Base-by-base conservation (phyloP, 1,284 basidiomycete genomes). In the Leucoagaricus sp. region DNA sequence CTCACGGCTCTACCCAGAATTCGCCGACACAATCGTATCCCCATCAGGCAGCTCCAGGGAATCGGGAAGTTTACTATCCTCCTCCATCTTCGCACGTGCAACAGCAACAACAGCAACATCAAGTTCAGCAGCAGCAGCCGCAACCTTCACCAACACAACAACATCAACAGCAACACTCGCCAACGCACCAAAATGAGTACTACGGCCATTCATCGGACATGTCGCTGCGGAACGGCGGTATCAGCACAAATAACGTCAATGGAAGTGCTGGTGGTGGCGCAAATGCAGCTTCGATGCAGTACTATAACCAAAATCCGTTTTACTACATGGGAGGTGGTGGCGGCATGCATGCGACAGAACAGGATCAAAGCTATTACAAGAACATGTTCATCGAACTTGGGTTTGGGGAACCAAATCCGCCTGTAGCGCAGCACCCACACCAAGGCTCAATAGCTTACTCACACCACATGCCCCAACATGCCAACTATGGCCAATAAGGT, bases 301-400 rank as follows among this genome's bases (percentile, higher is more conserved):
- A 59, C 40, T 59, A 59, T 25, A 34, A 25, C 19, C 41, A 46
- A 10, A 50, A 52, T 44, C 15, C 44, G 47, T 70, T 69, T 12
- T 72, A 71, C 59, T 65, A 70, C 21, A 73, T 73, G 29, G 62
- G 15, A 33, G 31, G 70, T 19, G 70, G 70, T 28, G n/a, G 40
- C 69, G 75, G 17, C 72, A 73, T 56, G 33, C 74, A 78, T 50
- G 72, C 76, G 31, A 73, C 81, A 6, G 74, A 83, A 60, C 75
- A 78, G 33, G 85, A 88, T 64, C 78, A 78, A 15, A 73, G 81
- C 48, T 90, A 90, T 69, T 89, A 84, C 78, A 81, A 81, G 61
- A 81, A 81, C 57, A 88, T 90, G 84, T 82, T 87, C 61, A 70
- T 82, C 51, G 86, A 89, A 60, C 76, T 89, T 21, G 87, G 88